Conservation (phyloP, 2,329 filamentous ascomycete genomes). For the Diaporthe capsici region DNA sequence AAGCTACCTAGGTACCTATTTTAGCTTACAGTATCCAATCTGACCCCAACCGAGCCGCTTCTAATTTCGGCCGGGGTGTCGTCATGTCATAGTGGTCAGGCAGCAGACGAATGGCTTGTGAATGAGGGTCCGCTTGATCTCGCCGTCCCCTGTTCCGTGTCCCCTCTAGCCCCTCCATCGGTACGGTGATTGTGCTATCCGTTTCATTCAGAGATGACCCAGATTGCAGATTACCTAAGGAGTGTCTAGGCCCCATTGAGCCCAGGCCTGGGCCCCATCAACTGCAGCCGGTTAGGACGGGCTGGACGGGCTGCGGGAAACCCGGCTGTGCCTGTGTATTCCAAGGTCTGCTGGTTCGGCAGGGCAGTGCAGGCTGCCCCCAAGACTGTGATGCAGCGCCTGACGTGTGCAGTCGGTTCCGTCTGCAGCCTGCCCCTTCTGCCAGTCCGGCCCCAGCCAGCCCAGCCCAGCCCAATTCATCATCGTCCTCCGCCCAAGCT, state of each 20-base stretch:
- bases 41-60: slow-evolving; percentile 34
- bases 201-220: slow-evolving; percentile 19
- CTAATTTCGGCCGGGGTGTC: slow-evolving; percentile 41
- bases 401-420: slow-evolving; percentile 34
- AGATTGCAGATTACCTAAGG: slow-evolving; percentile 23
- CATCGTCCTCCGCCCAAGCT: slow-evolving; percentile 32
- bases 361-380: slow-evolving; percentile 20
- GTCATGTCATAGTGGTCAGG: slow-evolving; percentile 34
- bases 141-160: slow-evolving; percentile 9
- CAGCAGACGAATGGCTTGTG: slow-evolving; percentile 33
- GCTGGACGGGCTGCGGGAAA: slow-evolving; percentile 15
- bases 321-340: slow-evolving; percentile 3
- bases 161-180: slow-evolving; percentile 13
- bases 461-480: slow-evolving; percentile 33
- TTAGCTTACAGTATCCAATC: slow-evolving; percentile 19
- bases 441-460: slow-evolving; percentile 26
- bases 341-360: slow-evolving; percentile 7
- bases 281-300: slow-evolving; percentile 13
- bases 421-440: neutral
- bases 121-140: slow-evolving; percentile 33
- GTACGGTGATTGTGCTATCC: neutral
- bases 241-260: slow-evolving; percentile 5
- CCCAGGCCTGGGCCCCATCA: neutral
- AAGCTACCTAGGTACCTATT: slow-evolving; percentile 36
- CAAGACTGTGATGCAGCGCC: slow-evolving; percentile 21